A percentile compares a stretch with the other conserved stretches of the same genome.
Conservation (phyloP, 805 yeast species). For the Nadsonia fulvescens region DNA sequence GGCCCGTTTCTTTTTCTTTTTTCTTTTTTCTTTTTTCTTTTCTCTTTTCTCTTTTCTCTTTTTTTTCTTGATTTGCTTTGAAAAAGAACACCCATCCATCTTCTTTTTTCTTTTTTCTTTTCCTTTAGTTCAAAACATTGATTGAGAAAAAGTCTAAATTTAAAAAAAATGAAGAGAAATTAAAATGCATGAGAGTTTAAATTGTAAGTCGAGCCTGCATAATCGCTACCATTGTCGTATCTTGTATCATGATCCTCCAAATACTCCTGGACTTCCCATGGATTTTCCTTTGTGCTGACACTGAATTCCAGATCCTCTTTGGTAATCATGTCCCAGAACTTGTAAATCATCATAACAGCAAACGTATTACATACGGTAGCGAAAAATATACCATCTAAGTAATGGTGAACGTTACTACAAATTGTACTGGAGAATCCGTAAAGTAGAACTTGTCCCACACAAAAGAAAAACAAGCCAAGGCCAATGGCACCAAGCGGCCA, state of each 20-base stretch:
- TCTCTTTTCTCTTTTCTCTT: neutral
- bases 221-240: constrained; percentile 15
- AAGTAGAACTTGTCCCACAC: constrained; percentile 58
- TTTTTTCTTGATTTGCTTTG: neutral
- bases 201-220: constrained; percentile 20
- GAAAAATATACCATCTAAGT: constrained; percentile 78
- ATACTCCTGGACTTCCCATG: constrained; percentile 20
- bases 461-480: constrained; percentile 55
- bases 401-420: constrained; percentile 62
- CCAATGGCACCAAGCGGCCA: constrained; percentile 86
- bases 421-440: constrained; percentile 51
- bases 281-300: constrained; percentile 35
- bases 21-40: constrained; percentile 1
- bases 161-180: neutral
- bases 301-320: constrained; percentile 87
- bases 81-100: neutral
- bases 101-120: neutral
- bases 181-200: constrained; percentile 10
- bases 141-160: no score
- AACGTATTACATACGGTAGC: constrained; percentile 66
- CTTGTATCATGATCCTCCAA: constrained; percentile 14
- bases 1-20: no score
- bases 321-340: constrained; percentile 92
- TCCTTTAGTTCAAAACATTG: no score
- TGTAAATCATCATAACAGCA: constrained; percentile 85